Evolutionary conservation across 257 asterid genomes (phyloP), one percentile per base, ranked within the genome.

Genomic region (Misopates orontium): DNA sequence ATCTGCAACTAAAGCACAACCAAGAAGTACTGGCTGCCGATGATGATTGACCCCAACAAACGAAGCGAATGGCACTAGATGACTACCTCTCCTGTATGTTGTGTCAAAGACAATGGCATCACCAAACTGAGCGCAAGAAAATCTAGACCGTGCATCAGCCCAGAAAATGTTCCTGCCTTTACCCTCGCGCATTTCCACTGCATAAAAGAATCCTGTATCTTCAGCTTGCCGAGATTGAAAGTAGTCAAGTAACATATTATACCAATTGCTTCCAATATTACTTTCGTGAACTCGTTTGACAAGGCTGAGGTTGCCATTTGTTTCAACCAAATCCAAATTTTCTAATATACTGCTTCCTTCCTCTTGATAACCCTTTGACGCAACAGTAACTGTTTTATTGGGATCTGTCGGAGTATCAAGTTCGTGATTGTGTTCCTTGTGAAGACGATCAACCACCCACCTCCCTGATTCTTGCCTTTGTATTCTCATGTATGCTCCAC

Each of bases 401-500:
- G 79, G 78, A 81, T 80, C 95, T 11, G 57, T 23, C 10, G 79
- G 77, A 65, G 60, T 8, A 20, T 80, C 91, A 67, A 84, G 70
- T 16, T 79, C 96, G 49, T 92, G 98, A 62, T 81, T 92, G 60
- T 92, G 98, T 71, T 84, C 98, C 69, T 72, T 85, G 66, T 88
- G 87, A 70, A 82, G 84, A 72, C 98, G 98, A 73, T 91, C 96
- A 47, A 91, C 96, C 66, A 80, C 81, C 98, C 98, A 91, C 66
- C 77, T 79, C 52, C 95, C 98, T 0, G 88, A 67, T 47, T 79
- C 95, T 75, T 83, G 98, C 76, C 95, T 91, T 64, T 91, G 98
- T 85, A 91, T 91, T 80, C 96, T 82, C 96, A 88, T 86, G 71
- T 74, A 91, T n/a, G 95, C 95, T 13, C 98, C 98, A 68, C 98